Conservation (phyloP, 345 rosid species). For the Euphorbia tirucalli region DNA sequence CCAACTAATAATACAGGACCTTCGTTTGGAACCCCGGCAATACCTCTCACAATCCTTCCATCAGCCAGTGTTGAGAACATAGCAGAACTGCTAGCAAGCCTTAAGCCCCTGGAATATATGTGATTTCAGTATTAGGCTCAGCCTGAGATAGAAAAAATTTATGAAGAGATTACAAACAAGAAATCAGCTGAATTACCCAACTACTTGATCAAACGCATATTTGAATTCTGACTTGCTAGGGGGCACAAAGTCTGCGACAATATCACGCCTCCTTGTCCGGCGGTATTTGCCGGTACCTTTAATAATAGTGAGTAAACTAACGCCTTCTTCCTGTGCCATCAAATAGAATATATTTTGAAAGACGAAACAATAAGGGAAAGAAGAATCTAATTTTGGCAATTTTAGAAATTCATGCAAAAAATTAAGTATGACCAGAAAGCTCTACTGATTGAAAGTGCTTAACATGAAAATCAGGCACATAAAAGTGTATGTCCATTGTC, state of each 20-base stretch:
- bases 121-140: conserved; percentile 13
- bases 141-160: background rate
- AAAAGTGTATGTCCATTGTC: too few relatives aligned
- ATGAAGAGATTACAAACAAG: background rate
- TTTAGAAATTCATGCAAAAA: too few relatives aligned
- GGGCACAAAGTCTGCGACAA: conserved; percentile 64
- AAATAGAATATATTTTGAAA: background rate
- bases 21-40: conserved; percentile 69
- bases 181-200: conserved; percentile 41
- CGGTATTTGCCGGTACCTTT: conserved; percentile 78
- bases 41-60: conserved; percentile 69
- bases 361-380: background rate
- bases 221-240: conserved; percentile 65
- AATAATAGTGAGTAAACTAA: conserved; percentile 66
- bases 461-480: background rate
- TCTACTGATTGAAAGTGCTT: too few relatives aligned
- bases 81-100: conserved; percentile 44
- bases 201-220: conserved; percentile 33
- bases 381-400: background rate
- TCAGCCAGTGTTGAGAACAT: conserved; percentile 70
- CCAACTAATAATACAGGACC: conserved; percentile 84
- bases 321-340: conserved; percentile 59
- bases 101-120: conserved; percentile 39
- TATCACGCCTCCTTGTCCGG: conserved; percentile 48
- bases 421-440: too few relatives aligned